phyloP scores from a whole-genome alignment of 2,329 filamentous ascomycete genomes.

The Epichloe amarillans region DNA sequence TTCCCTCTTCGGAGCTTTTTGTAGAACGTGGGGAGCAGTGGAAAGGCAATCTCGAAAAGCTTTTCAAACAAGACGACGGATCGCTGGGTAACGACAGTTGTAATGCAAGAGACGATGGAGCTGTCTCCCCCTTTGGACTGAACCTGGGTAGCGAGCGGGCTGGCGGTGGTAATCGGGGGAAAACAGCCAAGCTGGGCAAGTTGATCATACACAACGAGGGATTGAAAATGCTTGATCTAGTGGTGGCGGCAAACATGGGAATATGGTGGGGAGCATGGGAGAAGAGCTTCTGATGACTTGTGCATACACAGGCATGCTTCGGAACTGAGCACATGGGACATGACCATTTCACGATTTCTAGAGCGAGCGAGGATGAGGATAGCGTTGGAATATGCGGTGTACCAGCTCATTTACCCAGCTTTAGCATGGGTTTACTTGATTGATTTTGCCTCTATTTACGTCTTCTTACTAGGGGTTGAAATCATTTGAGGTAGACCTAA shows the following conservation, averaged over 20 bases:
- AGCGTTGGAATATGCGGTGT: not conserved
- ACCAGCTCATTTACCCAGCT: too few relatives aligned
- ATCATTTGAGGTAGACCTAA: too few relatives aligned
- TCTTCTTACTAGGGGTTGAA: too few relatives aligned
- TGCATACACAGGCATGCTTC: not conserved
- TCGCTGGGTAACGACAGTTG: conserved; percentile 18
- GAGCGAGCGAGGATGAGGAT: not conserved
- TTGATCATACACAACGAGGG: conserved; percentile 82
- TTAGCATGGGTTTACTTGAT: not conserved
- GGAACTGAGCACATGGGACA: not conserved
- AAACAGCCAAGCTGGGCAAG: conserved; percentile 86
- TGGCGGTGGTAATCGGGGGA: conserved; percentile 69
- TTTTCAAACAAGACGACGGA: conserved; percentile 21
- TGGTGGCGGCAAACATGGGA: conserved; percentile 82
- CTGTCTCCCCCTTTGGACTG: conserved; percentile 44
- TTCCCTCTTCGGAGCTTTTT: conserved; percentile 48
- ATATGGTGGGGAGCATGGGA: conserved; percentile 91
- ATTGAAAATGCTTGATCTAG: conserved; percentile 85
- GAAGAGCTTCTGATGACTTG: conserved; percentile 25
- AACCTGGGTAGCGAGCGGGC: conserved; percentile 71
- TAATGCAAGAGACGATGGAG: conserved; percentile 25
- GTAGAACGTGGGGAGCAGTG: conserved; percentile 21
- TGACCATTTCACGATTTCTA: not conserved
- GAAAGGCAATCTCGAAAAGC: conserved; percentile 31
- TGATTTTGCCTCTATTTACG: too few relatives aligned